Conservation (phyloP, 1,139 yeast species). For the Sugiyamaella grinbergsii region DNA sequence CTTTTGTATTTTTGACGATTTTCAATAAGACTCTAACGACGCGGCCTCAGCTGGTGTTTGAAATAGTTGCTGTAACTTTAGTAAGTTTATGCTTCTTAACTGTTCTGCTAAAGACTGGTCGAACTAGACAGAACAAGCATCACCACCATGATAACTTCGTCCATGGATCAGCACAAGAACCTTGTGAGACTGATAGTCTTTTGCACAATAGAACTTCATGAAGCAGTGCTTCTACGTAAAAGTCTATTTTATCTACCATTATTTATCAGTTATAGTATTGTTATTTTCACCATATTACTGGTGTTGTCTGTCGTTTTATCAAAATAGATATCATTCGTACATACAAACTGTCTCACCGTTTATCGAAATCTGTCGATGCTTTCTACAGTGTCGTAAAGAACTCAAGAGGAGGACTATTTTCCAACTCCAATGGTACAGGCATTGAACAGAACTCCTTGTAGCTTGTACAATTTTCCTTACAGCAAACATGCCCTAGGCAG, state of each 20-base stretch:
- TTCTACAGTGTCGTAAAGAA: no score
- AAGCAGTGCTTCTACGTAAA: background rate
- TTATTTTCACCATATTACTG: no score
- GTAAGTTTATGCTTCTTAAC: slow-evolving; percentile 12
- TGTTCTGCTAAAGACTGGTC: slow-evolving; percentile 2
- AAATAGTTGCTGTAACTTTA: slow-evolving; percentile 28
- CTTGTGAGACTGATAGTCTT: slow-evolving; percentile 5
- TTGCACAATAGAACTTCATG: no score
- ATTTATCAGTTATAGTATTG: background rate
- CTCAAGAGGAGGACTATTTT: no score
- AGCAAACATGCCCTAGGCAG: no score
- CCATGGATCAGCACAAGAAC: background rate
- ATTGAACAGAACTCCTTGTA: no score
- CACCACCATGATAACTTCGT: background rate
- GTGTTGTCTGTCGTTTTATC: no score
- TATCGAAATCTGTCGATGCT: no score
- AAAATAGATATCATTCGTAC: no score
- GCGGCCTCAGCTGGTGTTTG: slow-evolving; percentile 37
- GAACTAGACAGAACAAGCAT: background rate
- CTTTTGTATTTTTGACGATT: slow-evolving; percentile 36
- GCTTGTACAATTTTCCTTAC: no score
- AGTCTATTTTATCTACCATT: background rate
- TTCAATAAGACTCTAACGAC: slow-evolving; percentile 36
- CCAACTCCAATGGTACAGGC: no score
- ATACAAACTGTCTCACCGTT: no score